Evolutionary conservation across 176 grass and related monocot species (phyloP), one percentile per base, ranked within the genome.

Genomic region (Elymus sibiricus): DNA sequence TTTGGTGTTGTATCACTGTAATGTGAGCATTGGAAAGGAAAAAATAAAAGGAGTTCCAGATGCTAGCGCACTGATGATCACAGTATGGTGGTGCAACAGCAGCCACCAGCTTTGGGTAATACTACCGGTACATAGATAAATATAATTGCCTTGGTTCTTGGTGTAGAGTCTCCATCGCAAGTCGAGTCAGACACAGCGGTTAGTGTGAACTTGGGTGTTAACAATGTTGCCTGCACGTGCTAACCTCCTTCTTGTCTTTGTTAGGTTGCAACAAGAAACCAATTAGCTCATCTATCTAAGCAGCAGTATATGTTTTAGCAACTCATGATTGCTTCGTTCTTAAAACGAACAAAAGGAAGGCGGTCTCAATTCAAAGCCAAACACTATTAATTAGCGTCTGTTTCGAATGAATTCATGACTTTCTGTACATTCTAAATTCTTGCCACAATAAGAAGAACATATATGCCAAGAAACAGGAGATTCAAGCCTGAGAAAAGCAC

Each of bases 391-490:
- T 39, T 86, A 80, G 79, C 74, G 75, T 89, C 67, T 84, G 70
- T 79, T 83, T 34, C 51, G 74, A 89, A 76, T 76, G 64, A 82
- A 89, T 80, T 76, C 86, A 83, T 91, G 76, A 87, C 46, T 80
- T 92, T 92, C 83, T 95, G 49, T 89, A 87, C 91, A 87, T 79
- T 85, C 72, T 78, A 91, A 94, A 10, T 86, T 76, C 75, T 74
- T 83, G 12, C 72, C 69, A 75, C 76, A 76, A 40, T n/a, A 79
- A 89, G 86, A 83, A 82, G 32, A 34, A 34, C 32, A 34, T 31
- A 76, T 78, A 91, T 42, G 78, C 26, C 76, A 88, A 74, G 72
- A 64, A 40, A 62, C 37, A 77, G 39, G 38, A 76, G 63, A 81
- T 76, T 37, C 60, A 42, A 86, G 55, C 39, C 73, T 85, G 79